A percentile compares a stretch with the other conserved stretches of the same genome.
phyloP scores from a whole-genome alignment of 2,329 filamentous ascomycete genomes.

The Microascus cirrosus region DNA sequence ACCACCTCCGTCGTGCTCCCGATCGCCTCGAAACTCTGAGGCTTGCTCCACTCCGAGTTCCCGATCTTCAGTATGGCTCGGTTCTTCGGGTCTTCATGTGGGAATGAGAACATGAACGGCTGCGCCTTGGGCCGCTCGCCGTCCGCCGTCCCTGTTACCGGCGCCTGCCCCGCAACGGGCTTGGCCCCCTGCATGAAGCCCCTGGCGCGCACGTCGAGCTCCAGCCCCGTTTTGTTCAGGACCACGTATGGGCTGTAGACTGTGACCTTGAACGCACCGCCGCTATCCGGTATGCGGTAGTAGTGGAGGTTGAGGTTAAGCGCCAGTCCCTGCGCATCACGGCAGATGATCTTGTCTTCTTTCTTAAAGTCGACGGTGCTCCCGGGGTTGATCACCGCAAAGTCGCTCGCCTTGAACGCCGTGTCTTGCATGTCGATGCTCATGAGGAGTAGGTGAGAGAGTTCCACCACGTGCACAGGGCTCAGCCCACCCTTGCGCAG shows the following conservation, averaged over 20 bases:
- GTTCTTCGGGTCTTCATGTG: conserved; percentile 81
- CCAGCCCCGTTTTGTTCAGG: conserved; percentile 86
- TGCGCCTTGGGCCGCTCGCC: conserved; percentile 58
- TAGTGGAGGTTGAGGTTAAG: conserved; percentile 84
- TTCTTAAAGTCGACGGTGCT: conserved; percentile 78
- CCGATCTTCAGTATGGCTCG: conserved; percentile 78
- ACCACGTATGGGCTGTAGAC: conserved; percentile 93
- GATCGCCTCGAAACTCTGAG: conserved; percentile 95
- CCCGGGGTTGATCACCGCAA: conserved; percentile 91
- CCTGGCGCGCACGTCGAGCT: conserved; percentile 81
- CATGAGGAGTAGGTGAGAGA: conserved; percentile 84
- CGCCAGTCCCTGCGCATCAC: conserved; percentile 71
- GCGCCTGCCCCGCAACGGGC: conserved; percentile 70
- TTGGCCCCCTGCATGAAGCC: conserved; percentile 75
- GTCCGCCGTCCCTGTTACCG: conserved; percentile 36
- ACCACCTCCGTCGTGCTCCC: conserved; percentile 86
- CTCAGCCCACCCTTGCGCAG: conserved; percentile 92
- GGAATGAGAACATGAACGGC: conserved; percentile 94
- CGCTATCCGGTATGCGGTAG: conserved; percentile 78
- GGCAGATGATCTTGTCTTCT: conserved; percentile 68
- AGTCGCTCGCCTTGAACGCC: conserved; percentile 87
- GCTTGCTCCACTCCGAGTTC: conserved; percentile 91
- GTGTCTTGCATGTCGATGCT: conserved; percentile 97
- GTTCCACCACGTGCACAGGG: conserved; percentile 91
- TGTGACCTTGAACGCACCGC: conserved; percentile 90